Percentiles rank a stretch among this genome's conserved stretches.
These are phyloP conservation scores for Sporothrix sp. DNA, from an alignment of 2,329 filamentous ascomycete genomes.

Conservation along the genomic window DNA sequence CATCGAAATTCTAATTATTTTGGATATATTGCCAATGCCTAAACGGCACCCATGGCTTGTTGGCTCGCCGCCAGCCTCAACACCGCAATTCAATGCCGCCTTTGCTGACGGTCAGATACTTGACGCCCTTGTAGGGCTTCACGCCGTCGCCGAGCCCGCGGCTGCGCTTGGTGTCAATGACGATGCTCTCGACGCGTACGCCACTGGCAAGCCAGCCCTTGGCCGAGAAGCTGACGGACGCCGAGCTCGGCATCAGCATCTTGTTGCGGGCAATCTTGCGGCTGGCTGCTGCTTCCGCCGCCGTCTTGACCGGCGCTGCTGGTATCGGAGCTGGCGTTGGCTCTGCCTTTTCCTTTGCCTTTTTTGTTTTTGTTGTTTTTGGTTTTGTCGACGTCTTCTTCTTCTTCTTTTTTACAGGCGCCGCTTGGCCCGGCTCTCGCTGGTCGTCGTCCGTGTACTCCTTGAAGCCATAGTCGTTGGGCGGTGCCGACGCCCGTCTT, in stretches of 20 bases:
- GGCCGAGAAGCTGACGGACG: conserved; percentile 60
- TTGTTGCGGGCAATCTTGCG: conserved; percentile 56
- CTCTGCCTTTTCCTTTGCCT: background rate
- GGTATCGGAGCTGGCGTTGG: background rate
- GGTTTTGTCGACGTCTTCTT: conserved; percentile 17
- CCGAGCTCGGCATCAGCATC: conserved; percentile 70
- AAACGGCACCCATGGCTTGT: background rate
- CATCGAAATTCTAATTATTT: background rate
- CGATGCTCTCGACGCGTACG: conserved; percentile 56
- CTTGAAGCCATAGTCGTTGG: conserved; percentile 38
- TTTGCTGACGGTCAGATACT: conserved; percentile 75
- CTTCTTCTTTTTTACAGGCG: conserved; percentile 27
- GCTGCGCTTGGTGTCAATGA: conserved; percentile 67
- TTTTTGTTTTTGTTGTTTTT: conserved; percentile 1
- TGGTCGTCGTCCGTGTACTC: conserved; percentile 43
- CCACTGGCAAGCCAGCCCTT: conserved; percentile 62
- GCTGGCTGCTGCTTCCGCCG: conserved; percentile 24
- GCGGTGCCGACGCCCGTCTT: conserved; percentile 21
- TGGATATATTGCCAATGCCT: background rate
- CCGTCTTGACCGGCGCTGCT: conserved; percentile 12
- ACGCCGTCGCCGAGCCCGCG: conserved; percentile 77
- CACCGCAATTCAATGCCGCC: conserved; percentile 56
- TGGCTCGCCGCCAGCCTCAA: conserved; percentile 21
- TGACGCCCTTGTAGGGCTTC: conserved; percentile 95
- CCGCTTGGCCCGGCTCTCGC: background rate